A percentile compares a stretch with the other conserved stretches of the same genome.
phyloP scores from a whole-genome alignment of 225 moss, liverwort and hornwort species.

The Sphagnum tenellum region DNA sequence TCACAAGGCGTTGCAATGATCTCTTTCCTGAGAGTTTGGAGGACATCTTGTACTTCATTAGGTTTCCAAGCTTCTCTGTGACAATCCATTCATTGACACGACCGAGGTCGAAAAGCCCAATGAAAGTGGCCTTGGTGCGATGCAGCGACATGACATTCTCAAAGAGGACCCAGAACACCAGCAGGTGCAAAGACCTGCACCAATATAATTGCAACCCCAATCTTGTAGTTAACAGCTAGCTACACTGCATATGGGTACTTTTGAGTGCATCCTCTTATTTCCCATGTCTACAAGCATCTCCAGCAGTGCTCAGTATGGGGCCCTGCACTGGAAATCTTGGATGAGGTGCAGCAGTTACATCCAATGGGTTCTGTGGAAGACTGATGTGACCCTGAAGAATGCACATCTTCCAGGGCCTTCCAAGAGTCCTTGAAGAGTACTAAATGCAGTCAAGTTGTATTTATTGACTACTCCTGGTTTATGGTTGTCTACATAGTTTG shows the following conservation, averaged over 20 bases:
- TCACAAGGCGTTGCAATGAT: slow-evolving; percentile 46
- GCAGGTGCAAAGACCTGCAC: slow-evolving; percentile 65
- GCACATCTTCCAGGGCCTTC: too few relatives aligned
- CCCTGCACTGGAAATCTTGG: too few relatives aligned
- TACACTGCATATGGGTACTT: too few relatives aligned
- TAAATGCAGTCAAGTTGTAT: too few relatives aligned
- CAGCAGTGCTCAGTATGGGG: too few relatives aligned
- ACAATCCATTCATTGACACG: slow-evolving; percentile 89
- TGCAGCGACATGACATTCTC: slow-evolving; percentile 93
- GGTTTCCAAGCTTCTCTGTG: slow-evolving; percentile 77
- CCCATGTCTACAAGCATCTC: background rate
- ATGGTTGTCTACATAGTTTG: too few relatives aligned
- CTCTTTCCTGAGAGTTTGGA: slow-evolving; percentile 44
- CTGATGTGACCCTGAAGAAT: too few relatives aligned
- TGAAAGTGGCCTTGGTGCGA: slow-evolving; percentile 73
- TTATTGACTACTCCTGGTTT: too few relatives aligned
- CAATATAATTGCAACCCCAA: background rate
- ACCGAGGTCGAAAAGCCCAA: slow-evolving; percentile 70
- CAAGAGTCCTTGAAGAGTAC: too few relatives aligned
- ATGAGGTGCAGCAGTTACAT: too few relatives aligned
- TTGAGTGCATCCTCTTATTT: background rate
- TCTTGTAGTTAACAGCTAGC: too few relatives aligned
- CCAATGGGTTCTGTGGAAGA: too few relatives aligned
- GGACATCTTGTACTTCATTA: slow-evolving; percentile 55
- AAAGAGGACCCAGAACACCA: slow-evolving; percentile 88